Base-by-base conservation (phyloP, 2,329 filamentous ascomycete species). In the Coccinonectria pachysandricola region DNA sequence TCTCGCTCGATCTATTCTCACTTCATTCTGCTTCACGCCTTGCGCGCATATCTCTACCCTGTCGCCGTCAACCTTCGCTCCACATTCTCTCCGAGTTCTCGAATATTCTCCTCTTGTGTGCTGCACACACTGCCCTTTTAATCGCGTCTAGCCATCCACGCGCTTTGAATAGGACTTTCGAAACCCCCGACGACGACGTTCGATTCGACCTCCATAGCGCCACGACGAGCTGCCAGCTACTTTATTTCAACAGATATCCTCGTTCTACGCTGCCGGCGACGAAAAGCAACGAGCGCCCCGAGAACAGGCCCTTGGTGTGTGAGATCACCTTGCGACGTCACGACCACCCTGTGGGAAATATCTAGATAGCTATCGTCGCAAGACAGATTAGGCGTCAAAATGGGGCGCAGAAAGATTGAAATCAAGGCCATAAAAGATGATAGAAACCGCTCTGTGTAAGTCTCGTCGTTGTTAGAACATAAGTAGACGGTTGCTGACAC, bases 391-490 rank as follows among this genome's bases (percentile, higher is more conserved):
- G 17, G 26, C 31, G 26, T 40, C 37, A 52, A 23, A 27, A 98
- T 98, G 91, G 91, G 91, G 57, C 79, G 91, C 59, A 78, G 91
- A 71, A 98, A 98, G 75, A 98, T 98, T 55, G 91, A 96, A 67
- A 96, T 98, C 69, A 95, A 95, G 64, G 85, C 88, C 46, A 96
- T 96, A 70, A 95, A 94, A 62, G 87, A 95, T 75, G 87, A 95
- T 60, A 77, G 87, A 50, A 95, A 95, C 55, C 85, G 87, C 55
- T 94, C 87, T 49, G 87, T 95, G 87, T 95, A 85, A 60, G 84
- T 67, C 32, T 22, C 24, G n/a, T 23, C 18, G 7, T 16, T 4
- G 8, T n/a, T n/a, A n/a, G n/a, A n/a, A n/a, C n/a, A n/a, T n/a
- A n/a, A n/a, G n/a, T n/a, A n/a, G n/a, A n/a, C n/a, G n/a, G n/a